Evolutionary conservation across 1,139 yeast genomes (phyloP).

Genomic region (Hanseniaspora uvarum): DNA sequence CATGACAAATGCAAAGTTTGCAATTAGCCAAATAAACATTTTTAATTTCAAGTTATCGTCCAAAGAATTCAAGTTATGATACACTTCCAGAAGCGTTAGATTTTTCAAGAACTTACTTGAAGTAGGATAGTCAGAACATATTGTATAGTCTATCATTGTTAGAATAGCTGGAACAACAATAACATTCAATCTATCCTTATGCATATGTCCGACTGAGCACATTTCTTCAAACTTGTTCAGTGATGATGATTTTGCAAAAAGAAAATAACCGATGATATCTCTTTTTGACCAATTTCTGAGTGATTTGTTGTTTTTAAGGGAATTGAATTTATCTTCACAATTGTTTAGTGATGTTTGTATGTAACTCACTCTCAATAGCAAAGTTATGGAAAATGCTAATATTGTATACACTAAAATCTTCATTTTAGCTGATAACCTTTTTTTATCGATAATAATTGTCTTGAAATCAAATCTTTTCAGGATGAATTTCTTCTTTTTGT

Average conservation of each 20-base stretch:
- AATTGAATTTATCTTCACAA: not conserved
- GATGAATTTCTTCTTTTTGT: not conserved
- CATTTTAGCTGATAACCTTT: not conserved
- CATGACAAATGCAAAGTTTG: not conserved
- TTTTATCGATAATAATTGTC: not conserved
- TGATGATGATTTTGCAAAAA: not conserved
- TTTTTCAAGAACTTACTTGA: conserved; percentile 10
- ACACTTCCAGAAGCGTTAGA: conserved; percentile 5
- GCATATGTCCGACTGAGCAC: not conserved
- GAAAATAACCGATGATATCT: not conserved
- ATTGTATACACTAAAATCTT: not conserved
- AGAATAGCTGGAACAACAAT: conserved; percentile 12
- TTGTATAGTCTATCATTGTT: conserved; percentile 8
- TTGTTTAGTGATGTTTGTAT: not conserved
- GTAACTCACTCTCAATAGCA: not conserved
- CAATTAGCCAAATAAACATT: conserved; percentile 4
- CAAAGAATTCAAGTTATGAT: conserved; percentile 2
- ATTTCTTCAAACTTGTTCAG: not conserved
- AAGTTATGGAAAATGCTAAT: not conserved
- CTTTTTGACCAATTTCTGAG: not conserved
- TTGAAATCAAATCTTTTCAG: not conserved
- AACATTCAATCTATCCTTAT: conserved; percentile 5
- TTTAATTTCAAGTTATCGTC: conserved; percentile 2
- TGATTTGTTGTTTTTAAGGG: not conserved
- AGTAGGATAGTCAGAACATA: conserved; percentile 1